phyloP scores from a whole-genome alignment of 78 protist species.

The Monosiga brevicollis region DNA sequence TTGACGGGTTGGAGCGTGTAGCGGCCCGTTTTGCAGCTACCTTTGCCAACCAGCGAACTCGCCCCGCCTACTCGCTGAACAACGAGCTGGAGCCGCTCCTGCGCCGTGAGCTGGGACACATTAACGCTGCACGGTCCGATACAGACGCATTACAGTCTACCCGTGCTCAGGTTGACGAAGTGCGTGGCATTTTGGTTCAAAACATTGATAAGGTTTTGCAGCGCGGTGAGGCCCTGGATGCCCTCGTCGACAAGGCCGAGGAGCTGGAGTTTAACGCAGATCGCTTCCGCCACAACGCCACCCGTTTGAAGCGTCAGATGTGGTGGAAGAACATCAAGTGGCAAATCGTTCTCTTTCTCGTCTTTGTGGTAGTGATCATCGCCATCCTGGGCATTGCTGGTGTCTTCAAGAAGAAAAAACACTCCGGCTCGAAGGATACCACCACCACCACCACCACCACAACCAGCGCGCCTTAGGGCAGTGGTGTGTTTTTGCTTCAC shows the following conservation, averaged over 20 bases:
- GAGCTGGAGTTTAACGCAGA: slow-evolving; percentile 50
- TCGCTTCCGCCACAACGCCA: slow-evolving; percentile 66
- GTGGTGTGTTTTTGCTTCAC: too few species aligned
- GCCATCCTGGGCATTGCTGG: too few species aligned
- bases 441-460: too few species aligned
- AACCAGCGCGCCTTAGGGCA: too few species aligned
- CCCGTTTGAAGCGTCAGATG: slow-evolving; percentile 78
- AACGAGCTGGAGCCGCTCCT: slow-evolving; percentile 57
- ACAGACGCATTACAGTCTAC: slow-evolving; percentile 3
- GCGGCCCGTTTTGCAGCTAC: too few species aligned
- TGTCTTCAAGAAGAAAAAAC: too few species aligned
- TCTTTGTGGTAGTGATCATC: slow-evolving; percentile 12
- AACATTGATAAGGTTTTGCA: slow-evolving; percentile 50
- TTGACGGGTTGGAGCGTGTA: too few species aligned
- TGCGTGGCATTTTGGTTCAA: slow-evolving; percentile 60
- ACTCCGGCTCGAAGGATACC: too few species aligned
- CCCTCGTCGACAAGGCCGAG: slow-evolving; percentile 80
- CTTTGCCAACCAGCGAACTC: too few species aligned
- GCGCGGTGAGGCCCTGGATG: slow-evolving; percentile 60
- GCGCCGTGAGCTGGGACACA: slow-evolving; percentile 1
- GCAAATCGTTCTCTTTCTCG: slow-evolving; percentile 30
- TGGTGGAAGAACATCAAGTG: slow-evolving; percentile 85
- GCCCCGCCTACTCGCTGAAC: slow-evolving; percentile 56
- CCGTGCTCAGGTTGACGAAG: slow-evolving; percentile 61
- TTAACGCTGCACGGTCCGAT: not conserved